These are phyloP conservation scores for Verbena officinalis DNA, from an alignment of 257 asterid genomes.

Conservation along the genomic window DNA sequence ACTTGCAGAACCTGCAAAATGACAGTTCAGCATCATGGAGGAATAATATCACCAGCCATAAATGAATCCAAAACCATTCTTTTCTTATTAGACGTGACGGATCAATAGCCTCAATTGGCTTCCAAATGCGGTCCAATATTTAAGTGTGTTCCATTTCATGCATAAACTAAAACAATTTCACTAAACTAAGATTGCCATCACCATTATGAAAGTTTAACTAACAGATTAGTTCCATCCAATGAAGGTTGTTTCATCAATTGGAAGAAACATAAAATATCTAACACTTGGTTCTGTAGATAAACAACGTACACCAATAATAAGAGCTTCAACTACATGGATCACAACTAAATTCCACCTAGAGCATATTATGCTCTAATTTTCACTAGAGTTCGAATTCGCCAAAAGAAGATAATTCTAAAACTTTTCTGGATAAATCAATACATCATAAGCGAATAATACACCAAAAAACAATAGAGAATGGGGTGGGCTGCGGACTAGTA, in stretches of 20 bases:
- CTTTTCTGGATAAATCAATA: not conserved
- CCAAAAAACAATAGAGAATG: not conserved
- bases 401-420: not conserved
- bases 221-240: not conserved
- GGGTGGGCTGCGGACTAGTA: not conserved
- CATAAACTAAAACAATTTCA: constrained; percentile 2
- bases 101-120: constrained; percentile 4
- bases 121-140: constrained; percentile 4
- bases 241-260: not conserved
- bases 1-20: constrained; percentile 81
- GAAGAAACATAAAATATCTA: not conserved
- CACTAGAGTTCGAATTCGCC: not conserved
- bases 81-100: not conserved
- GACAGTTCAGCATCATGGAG: constrained; percentile 27
- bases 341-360: constrained; percentile 18
- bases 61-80: constrained; percentile 1
- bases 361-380: not conserved
- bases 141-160: constrained; percentile 8
- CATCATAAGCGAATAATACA: not conserved
- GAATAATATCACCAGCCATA: constrained; percentile 15
- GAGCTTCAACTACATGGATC: constrained; percentile 14
- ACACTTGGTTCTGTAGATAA: not conserved
- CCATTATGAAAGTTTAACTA: not conserved
- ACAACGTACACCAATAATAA: not conserved
- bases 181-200: not conserved